Conservation (phyloP, 306 rosid species). For the Cucurbita moschata region DNA sequence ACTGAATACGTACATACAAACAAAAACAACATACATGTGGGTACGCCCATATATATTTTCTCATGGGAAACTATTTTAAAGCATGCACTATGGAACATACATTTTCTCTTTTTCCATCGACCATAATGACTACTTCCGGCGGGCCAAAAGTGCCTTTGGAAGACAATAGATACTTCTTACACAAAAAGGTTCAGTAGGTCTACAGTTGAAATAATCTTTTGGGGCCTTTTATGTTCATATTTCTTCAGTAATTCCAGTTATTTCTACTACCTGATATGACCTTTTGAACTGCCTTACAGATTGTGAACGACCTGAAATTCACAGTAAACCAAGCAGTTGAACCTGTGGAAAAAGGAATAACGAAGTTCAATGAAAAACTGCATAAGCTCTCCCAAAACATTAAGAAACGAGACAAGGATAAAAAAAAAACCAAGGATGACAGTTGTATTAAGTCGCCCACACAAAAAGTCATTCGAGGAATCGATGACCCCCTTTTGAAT, state of each 20-base stretch:
- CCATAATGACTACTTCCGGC: background rate
- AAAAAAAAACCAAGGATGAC: constrained; percentile 73
- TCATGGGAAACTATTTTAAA: background rate
- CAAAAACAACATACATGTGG: background rate
- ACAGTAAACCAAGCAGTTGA: constrained; percentile 92
- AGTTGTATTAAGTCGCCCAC: constrained; percentile 50
- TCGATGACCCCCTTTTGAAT: constrained; percentile 78
- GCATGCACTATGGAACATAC: background rate
- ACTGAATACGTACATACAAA: background rate
- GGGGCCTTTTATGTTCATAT: background rate
- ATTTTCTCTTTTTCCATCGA: background rate
- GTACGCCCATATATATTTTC: background rate
- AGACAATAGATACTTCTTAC: background rate
- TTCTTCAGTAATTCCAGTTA: background rate
- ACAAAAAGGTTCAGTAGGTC: background rate
- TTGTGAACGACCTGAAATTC: constrained; percentile 82
- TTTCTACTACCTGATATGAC: background rate
- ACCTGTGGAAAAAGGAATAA: constrained; percentile 90
- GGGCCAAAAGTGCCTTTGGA: background rate
- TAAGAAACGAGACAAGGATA: constrained; percentile 73
- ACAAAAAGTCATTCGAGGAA: constrained; percentile 74
- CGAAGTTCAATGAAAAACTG: constrained; percentile 65
- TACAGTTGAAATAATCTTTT: background rate
- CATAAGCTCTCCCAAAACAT: constrained; percentile 76
- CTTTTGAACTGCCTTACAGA: constrained; percentile 30